Evolutionary conservation across 306 rosid genomes (phyloP), one percentile per base, ranked within the genome.

Genomic region (Lathyrus tuberosus): DNA sequence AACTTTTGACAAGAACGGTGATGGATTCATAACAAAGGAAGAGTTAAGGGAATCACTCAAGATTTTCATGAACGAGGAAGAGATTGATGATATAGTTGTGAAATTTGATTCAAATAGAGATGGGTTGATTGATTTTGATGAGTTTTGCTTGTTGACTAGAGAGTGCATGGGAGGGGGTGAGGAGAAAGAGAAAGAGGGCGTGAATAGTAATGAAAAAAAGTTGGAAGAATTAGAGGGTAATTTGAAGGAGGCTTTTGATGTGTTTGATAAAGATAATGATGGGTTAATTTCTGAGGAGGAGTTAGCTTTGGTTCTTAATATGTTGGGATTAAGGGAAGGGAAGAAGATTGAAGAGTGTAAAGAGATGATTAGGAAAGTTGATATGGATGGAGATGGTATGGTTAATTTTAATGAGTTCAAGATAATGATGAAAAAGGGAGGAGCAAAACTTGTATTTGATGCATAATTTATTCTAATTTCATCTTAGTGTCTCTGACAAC

Each of bases 301-400:
- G 57, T 43, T 91, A 54, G 87, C 83, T 46, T 70, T 81, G 70
- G 86, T 91, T 20, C 78, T 91, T 67, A 71, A 68, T 49, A 79
- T 89, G 0, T 72, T 91, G 77, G 97, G 97, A 3, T 80, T 91
- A 62, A 86, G 74, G 16, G 95, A 87, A 58, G 98, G 98, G 61
- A 88, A 53, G 18, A 82, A 67, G 69, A 30, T 84, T 63, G 91
- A 89, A 75, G 85, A 84, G 58, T 92, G 95, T 53, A 85, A 69
- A 67, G 89, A 86, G 73, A 92, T 92, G 96, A 88, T 89, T 47
- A 82, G 11, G 80, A 87, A 89, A 52, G 95, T 92, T 67, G 98
- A 89, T 42, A 66, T 61, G 79, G 98, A 92, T 89, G 98, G 98
- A 2, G 98, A 92, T 86, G 98, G 98, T 1, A 87, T 79, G 96